Evolutionary conservation across 495 filamentous ascomycete species (phyloP), one percentile per base, ranked within the genome.

Genomic region (Neurospora sp.): DNA sequence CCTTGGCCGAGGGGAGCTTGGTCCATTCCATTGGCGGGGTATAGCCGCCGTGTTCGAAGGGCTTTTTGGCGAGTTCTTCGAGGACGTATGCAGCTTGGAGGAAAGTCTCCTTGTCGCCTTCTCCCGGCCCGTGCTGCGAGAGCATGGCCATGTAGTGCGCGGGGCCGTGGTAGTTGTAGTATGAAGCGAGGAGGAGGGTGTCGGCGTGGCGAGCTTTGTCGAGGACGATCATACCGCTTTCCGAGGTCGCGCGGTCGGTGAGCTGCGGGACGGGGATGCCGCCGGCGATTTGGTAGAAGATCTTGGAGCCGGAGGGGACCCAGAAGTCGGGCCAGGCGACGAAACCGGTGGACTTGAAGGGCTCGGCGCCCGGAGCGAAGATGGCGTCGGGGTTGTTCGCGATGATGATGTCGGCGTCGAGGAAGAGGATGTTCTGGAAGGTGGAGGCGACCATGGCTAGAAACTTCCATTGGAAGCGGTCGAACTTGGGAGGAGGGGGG

Each of bases 71-170:
- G 2, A 85, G 80, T 22, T 81, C 76, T 7, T 82, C 79, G 6
- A 89, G 76, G 5, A 84, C 85, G 4, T 82, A 74, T 1, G 89
- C 88, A 0, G 88, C 89, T 10, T 85, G 79, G 3, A 88, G 75
- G 69, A 91, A 91, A 4, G 87, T 91, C 74, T 91, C 89, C 77
- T 91, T 91, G 76, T 91, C 90, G 2, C 89, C 89, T 72, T 89
- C 82, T 4, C 89, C 89, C 1, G 84, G 82, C 0, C 81, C 85
- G 7, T 87, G 86, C 76, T 89, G 89, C 7, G 83, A 84, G 35
- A 91, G 79, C 10, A 91, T 79, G 6, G 82, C 79, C 78, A 89
- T 91, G 78, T 89, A 91, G 73, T 88, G 83, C 0, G 82, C 77
- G 3, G 87, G 86, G 5, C 89, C 88, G 77, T 88, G 87, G 73